phyloP scores from a whole-genome alignment of 345 rosid genomes.

The Psidium guajava region DNA sequence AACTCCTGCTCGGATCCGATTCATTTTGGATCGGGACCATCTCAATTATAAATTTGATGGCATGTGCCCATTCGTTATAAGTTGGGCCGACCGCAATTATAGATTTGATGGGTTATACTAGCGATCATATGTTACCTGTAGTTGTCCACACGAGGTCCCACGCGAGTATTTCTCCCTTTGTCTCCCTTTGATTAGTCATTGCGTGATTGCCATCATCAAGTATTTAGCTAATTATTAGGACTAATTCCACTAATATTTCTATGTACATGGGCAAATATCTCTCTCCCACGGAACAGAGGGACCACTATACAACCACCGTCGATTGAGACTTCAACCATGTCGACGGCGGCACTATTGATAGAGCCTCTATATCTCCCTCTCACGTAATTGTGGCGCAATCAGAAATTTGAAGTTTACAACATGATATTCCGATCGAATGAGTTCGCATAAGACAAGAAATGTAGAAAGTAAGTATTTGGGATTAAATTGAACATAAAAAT shows the following conservation, averaged over 20 bases:
- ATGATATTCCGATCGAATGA: neutral
- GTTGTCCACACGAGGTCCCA: neutral
- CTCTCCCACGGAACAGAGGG: neutral
- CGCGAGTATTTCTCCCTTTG: neutral
- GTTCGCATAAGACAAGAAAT: neutral
- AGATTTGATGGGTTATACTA: rapidly evolving
- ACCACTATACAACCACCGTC: neutral
- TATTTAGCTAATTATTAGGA: neutral
- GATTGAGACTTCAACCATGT: rapidly evolving
- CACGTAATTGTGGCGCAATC: rapidly evolving
- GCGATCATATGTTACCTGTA: rapidly evolving
- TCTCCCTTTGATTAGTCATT: neutral
- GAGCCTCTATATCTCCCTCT: rapidly evolving
- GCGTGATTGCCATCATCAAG: neutral
- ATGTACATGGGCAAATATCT: neutral
- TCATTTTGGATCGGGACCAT: neutral
- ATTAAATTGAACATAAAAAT: neutral
- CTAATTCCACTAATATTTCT: neutral
- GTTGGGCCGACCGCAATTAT: neutral
- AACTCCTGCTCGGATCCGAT: neutral
- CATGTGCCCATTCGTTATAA: neutral
- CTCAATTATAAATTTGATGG: neutral
- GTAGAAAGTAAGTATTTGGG: neutral
- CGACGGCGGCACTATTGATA: rapidly evolving
- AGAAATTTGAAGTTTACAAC: neutral